Evolutionary conservation across 2,329 filamentous ascomycete species (phyloP).

Genomic region (Cryphonectria carpinicola): DNA sequence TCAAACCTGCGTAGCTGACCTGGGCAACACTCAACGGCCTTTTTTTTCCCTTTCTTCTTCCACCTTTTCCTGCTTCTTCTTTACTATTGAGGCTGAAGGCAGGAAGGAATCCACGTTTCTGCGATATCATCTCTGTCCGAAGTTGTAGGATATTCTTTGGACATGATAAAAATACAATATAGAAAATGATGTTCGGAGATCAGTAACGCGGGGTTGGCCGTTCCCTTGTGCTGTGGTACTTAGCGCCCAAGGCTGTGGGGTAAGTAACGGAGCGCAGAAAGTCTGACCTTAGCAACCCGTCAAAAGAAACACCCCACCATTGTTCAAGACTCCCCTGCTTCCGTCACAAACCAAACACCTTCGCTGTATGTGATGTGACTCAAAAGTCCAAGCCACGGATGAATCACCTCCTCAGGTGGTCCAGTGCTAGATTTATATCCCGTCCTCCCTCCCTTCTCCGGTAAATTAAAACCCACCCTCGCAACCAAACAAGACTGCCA

Average conservation of each 20-base stretch:
- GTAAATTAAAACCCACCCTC: not conserved
- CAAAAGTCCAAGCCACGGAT: slow-evolving; percentile 15
- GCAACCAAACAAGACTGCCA: not conserved
- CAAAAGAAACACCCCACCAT: slow-evolving; percentile 14
- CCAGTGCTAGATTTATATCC: slow-evolving; percentile 1
- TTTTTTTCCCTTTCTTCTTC: no score
- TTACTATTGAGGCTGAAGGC: not conserved
- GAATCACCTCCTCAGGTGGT: slow-evolving; percentile 13
- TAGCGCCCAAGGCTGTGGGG: not conserved
- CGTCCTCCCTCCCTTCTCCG: not conserved
- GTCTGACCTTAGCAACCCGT: not conserved
- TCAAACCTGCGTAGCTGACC: not conserved
- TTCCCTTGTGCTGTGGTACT: not conserved
- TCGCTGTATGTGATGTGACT: slow-evolving; percentile 15
- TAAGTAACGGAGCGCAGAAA: not conserved
- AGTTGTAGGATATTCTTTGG: not conserved
- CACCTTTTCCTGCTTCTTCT: not conserved
- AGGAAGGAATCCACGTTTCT: not conserved
- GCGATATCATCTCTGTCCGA: not conserved
- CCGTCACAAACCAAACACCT: slow-evolving; percentile 4
- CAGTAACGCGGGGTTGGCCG: not conserved
- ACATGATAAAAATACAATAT: not conserved
- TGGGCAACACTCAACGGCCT: not conserved
- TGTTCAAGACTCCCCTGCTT: slow-evolving; percentile 10
- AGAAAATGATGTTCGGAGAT: no score